Conservation (phyloP, 768 basidiomycete genomes). For the Pulveroboletus sp. region DNA sequence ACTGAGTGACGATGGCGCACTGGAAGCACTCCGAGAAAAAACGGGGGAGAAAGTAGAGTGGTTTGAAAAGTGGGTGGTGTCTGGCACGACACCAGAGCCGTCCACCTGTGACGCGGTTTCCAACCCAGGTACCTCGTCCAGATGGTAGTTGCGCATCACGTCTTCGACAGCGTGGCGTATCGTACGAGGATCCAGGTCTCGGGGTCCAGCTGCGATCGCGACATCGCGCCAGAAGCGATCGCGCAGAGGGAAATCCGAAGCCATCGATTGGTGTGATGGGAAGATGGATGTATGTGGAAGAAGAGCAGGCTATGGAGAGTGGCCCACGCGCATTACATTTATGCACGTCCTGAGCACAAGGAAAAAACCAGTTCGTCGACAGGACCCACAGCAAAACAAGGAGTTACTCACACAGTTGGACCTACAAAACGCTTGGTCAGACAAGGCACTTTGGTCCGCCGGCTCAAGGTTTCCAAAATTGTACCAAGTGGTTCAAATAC, state of each 20-base stretch:
- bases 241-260: constrained; percentile 9
- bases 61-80: constrained; percentile 8
- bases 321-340: constrained; percentile 2
- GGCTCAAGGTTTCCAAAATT: constrained; percentile 19
- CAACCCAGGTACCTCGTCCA: constrained; percentile 19
- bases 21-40: constrained; percentile 6
- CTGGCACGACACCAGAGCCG: background rate
- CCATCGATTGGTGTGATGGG: constrained; percentile 10
- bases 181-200: constrained; percentile 6
- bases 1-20: background rate
- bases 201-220: constrained; percentile 7
- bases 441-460: constrained; percentile 1
- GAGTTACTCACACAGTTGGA: constrained; percentile 11
- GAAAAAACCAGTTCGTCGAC: background rate
- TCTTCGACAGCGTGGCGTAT: constrained; percentile 22
- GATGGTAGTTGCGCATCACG: constrained; percentile 21
- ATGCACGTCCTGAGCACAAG: constrained; percentile 7
- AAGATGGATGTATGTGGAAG: constrained; percentile 7
- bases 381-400: background rate
- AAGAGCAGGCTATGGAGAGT: background rate
- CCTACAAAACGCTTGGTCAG: constrained; percentile 17
- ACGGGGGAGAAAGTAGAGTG: constrained; percentile 22
- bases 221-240: constrained; percentile 28
- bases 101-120: background rate
- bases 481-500: constrained; percentile 3